Conservation (phyloP, 805 yeast species). For the fission yeast (Schizosaccharomyces pombe) region DNA sequence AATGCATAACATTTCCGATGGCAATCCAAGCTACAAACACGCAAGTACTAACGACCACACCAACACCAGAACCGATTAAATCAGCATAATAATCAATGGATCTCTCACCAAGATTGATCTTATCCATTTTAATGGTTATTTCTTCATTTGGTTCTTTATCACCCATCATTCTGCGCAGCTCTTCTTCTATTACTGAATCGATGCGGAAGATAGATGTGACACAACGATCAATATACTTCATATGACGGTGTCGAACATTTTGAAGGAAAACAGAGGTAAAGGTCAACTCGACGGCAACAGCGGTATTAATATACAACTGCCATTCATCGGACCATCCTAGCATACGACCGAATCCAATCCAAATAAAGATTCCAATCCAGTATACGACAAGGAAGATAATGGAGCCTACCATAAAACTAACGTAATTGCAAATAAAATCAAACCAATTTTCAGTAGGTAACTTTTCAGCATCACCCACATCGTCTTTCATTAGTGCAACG, state of each 20-base stretch:
- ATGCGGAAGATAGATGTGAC: slow-evolving; percentile 6
- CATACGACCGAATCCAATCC: slow-evolving; percentile 19
- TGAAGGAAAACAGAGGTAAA: slow-evolving; percentile 20
- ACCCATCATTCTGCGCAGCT: slow-evolving; percentile 12
- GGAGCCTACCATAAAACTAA: slow-evolving; percentile 16
- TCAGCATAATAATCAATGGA: slow-evolving; percentile 21
- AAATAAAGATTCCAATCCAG: slow-evolving; percentile 20
- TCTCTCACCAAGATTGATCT: slow-evolving; percentile 11
- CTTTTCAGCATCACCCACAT: not conserved
- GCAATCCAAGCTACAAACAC: slow-evolving; percentile 20
- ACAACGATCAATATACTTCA: slow-evolving; percentile 15
- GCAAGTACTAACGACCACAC: slow-evolving; percentile 16
- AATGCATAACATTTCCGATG: slow-evolving; percentile 19
- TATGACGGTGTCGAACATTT: slow-evolving; percentile 20
- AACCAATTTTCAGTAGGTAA: slow-evolving; percentile 13
- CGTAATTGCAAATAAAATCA: slow-evolving; percentile 15
- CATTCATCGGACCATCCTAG: slow-evolving; percentile 17
- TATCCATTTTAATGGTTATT: slow-evolving; percentile 8
- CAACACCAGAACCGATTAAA: slow-evolving; percentile 22
- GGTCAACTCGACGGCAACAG: slow-evolving; percentile 19
- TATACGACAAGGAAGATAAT: slow-evolving; percentile 16
- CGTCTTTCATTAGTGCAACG: not conserved
- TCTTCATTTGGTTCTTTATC: slow-evolving; percentile 13
- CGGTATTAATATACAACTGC: slow-evolving; percentile 24
- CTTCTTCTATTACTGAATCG: slow-evolving; percentile 13